Base-by-base conservation (phyloP, 2,329 filamentous ascomycete species). In the Colletotrichum coccodes region DNA sequence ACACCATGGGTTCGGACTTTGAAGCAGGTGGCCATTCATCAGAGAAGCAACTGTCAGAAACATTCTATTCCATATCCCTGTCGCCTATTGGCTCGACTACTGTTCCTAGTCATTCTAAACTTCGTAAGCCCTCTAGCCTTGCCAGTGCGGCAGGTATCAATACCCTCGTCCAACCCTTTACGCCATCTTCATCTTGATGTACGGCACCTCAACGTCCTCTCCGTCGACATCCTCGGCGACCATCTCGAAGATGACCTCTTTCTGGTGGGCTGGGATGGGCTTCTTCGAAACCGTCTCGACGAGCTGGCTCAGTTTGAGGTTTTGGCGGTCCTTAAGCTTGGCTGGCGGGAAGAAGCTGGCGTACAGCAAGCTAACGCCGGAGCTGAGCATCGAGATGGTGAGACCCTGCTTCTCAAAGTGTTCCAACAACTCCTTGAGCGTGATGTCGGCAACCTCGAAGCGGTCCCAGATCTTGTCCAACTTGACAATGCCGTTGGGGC, bases 401-500 rank as follows among this genome's bases (percentile, higher is more conserved):
- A 99, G 84, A 1, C 96, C 96, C 77, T 91, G 91, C 76, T 90
- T 87, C 78, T 93, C 88, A 78, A 99, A 98, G 75, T 93, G 83
- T 64, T 93, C 90, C 30, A 98, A 81, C 75, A 99, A 93, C 78
- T 98, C 90, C 77, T 89, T 86, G 58, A 99, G 85, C 2, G 94
- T 95, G 58, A 98, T 89, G 78, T 99, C 90, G 18, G 92, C 87
- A 40, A 97, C 86, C 84, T 98, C 95, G 76, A 98, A 98, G 44
- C 96, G 92, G 81, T 98, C 96, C 96, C 96, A 99, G 62, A 99
- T 92, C 86, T 97, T 97, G 85, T 99, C 96, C 75, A 99, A 90
- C 28, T 87, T 90, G 21, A 97, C 93, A 74, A 92, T 92, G 76
- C 92, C 93, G 47, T 93, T 83, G 60, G 91, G 91, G 26, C 94